Base-by-base conservation (phyloP, 2,329 filamentous ascomycete genomes). In the Nigrospora osmanthi region DNA sequence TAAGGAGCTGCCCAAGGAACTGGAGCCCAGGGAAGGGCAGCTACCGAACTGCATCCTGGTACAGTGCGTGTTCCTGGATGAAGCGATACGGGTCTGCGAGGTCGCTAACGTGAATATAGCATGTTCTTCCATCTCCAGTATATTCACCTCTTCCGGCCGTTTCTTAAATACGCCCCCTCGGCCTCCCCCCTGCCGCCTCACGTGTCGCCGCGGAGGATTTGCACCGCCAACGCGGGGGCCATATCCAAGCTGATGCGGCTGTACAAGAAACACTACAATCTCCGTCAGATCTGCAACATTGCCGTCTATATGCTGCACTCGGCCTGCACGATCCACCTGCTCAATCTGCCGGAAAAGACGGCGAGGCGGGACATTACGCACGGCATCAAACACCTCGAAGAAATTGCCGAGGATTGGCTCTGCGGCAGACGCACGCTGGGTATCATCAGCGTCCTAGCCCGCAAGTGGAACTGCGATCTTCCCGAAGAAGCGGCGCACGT, bases 121-220 rank as follows among this genome's bases (percentile, higher is more conserved):
- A 97, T 97, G 90, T 95, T 97, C 66, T 95, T 91, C 64, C 90
- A 97, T 58, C 76, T 97, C 1, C 81, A 96, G 39, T 95, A 94
- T 60, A 95, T 97, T 48, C 90, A 97, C 58, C 81, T 97, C 5
- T 97, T 96, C 71, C 82, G 91, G 6, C 91, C 93, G 0, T 97
- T 97, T 60, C 75, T 97, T 42, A 95, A 93, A 63, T 97, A 96
- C 59, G 85, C 80, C 3, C 88, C 86, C 40, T 70, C 79, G 7
- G 83, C 82, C 1, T 95, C 90, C 1, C 91, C 89, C 1, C 75
- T 96, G 2, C 91, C 90, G 4, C 69, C 81, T 2, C 89, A 95
- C 56, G 87, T 96, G 15, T 96, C 90, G 9, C 91, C 93, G 0
- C 81, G 91, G 15, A 89, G 90, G 53, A 81, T 95, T 44, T 96